These are phyloP conservation scores for Salix caprea DNA, from an alignment of 345 rosid genomes.

Conservation along the genomic window DNA sequence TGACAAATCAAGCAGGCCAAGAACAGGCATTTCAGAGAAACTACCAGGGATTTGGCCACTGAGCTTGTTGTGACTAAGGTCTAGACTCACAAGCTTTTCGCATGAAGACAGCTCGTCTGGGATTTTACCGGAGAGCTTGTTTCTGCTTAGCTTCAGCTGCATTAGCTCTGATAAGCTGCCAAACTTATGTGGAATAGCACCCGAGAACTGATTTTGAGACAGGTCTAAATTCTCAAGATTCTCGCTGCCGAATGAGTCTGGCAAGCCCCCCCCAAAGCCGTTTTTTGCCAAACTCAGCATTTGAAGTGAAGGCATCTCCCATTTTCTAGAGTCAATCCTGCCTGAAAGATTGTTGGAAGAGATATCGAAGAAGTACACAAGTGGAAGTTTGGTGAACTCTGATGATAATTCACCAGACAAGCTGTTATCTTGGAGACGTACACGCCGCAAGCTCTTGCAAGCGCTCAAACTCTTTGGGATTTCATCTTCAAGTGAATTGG, in stretches of 20 bases:
- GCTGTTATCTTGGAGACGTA: constrained; percentile 66
- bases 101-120: constrained; percentile 63
- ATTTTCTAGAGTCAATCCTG: constrained; percentile 36
- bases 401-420: constrained; percentile 51
- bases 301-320: constrained; percentile 73
- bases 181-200: constrained; percentile 41
- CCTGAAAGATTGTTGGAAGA: constrained; percentile 68
- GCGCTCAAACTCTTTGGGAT: constrained; percentile 49
- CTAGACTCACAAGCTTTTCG: constrained; percentile 66
- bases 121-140: constrained; percentile 57
- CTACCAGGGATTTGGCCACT: constrained; percentile 53
- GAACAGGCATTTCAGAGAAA: constrained; percentile 43
- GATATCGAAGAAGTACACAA: constrained; percentile 72
- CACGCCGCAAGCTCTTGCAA: constrained; percentile 62
- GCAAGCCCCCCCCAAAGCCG: constrained; percentile 55
- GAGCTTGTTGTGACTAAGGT: constrained; percentile 71
- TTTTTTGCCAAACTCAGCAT: constrained; percentile 69
- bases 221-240: constrained; percentile 60
- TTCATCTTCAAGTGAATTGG: constrained; percentile 55
- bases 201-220: constrained; percentile 57
- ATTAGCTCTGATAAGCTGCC: constrained; percentile 48
- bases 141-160: constrained; percentile 53
- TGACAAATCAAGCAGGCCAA: constrained; percentile 75
- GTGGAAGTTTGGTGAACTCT: constrained; percentile 50
- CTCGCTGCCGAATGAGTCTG: constrained; percentile 49